These are phyloP conservation scores for Colletotrichum shisoi DNA, from an alignment of 2,329 filamentous ascomycete genomes.

Conservation along the genomic window DNA sequence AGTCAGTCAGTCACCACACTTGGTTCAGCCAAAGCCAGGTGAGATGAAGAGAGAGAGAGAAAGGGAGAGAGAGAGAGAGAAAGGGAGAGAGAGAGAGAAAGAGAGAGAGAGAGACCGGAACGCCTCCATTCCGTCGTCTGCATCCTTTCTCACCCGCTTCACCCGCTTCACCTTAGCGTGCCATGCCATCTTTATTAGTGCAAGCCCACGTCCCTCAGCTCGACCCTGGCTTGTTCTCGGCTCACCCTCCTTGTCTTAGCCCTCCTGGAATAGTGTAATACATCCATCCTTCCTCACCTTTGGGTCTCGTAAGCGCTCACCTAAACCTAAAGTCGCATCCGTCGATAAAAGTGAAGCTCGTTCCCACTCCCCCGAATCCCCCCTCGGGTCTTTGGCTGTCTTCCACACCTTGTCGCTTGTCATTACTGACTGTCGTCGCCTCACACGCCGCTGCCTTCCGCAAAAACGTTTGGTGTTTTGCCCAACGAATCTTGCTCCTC, in stretches of 20 bases:
- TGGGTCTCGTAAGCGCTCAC: not conserved
- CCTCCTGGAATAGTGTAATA: too few relatives aligned
- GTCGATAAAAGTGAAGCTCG: slow-evolving; percentile 25
- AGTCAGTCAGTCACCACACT: too few relatives aligned
- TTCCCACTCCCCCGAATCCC: not conserved
- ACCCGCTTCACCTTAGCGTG: slow-evolving; percentile 15
- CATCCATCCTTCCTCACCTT: not conserved
- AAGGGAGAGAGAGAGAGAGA: not conserved
- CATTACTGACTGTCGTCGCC: not conserved
- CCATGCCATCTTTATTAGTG: slow-evolving; percentile 3
- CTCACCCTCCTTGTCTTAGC: not conserved
- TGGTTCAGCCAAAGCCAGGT: not conserved
- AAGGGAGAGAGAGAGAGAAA: not conserved
- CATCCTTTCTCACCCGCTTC: slow-evolving; percentile 8
- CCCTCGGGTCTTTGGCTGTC: too few relatives aligned
- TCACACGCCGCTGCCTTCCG: too few relatives aligned
- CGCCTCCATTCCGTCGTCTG: not conserved
- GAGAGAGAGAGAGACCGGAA: not conserved
- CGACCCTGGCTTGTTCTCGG: slow-evolving; percentile 26
- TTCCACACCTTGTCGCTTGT: not conserved
- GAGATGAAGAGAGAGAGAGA: not conserved
- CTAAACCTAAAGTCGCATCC: slow-evolving; percentile 7
- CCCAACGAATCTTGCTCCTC: not conserved
- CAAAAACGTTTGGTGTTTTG: not conserved
- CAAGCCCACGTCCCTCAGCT: slow-evolving; percentile 9